Conservation (phyloP, 2,329 filamentous ascomycete species). For the Polychaeton citri region DNA sequence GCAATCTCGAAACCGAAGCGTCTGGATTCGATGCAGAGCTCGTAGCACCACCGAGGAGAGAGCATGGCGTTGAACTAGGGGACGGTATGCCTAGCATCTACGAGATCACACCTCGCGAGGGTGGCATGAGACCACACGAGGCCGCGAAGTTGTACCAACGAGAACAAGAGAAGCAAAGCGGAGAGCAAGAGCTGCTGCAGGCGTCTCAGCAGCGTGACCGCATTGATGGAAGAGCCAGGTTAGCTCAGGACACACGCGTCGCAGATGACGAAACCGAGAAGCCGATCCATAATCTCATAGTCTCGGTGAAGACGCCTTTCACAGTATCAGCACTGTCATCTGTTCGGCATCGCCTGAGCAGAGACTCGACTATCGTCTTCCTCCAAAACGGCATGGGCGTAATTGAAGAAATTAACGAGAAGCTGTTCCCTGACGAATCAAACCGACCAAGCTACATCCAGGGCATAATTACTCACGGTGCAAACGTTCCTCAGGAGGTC, state of each 20-base stretch:
- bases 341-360: conserved; percentile 53
- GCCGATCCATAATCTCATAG: conserved; percentile 61
- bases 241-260: not conserved
- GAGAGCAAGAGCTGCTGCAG: not conserved
- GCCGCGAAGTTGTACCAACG: conserved; percentile 11
- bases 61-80: conserved; percentile 22
- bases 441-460: conserved; percentile 63
- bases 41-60: conserved; percentile 20
- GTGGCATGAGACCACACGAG: conserved; percentile 15
- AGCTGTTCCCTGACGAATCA: conserved; percentile 53
- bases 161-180: conserved; percentile 4
- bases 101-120: conserved; percentile 5
- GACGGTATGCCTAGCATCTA: conserved; percentile 9
- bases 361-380: conserved; percentile 59
- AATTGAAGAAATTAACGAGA: conserved; percentile 60
- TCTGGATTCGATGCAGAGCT: conserved; percentile 35
- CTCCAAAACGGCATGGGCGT: conserved; percentile 73
- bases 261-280: conserved; percentile 5
- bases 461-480: conserved; percentile 50
- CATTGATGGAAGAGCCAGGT: not conserved
- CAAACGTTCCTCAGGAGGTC: conserved; percentile 29
- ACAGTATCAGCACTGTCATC: conserved; percentile 53
- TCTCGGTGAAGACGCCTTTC: conserved; percentile 61
- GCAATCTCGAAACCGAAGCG: conserved; percentile 17
- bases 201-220: not conserved